Base-by-base conservation (phyloP, 371 early-diverging fungal genomes). In the Haplosporangium sp. region DNA sequence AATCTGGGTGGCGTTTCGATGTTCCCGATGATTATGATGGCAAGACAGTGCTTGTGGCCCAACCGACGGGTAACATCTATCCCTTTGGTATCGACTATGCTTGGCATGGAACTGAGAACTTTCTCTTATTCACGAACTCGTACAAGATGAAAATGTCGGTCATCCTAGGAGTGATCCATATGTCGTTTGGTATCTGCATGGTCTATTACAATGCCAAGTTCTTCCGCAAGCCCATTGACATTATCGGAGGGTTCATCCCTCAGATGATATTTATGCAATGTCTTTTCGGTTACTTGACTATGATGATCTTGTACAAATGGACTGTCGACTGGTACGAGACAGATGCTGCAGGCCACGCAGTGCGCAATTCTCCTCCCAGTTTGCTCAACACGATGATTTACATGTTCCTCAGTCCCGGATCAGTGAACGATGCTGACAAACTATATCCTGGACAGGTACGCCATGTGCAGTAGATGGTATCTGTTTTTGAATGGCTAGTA, bases 131-230 rank as follows among this genome's bases (percentile, higher is more conserved):
- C 83, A 90, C 94, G 67, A 99, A 99, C 87, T 98, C 98, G 43
- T 97, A 99, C 90, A 99, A 99, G 89, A 99, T 99, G 99, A 99
- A 99, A 83, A 94, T 96, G 92, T 94, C 98, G 40, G 92, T 99
- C 70, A 89, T 99, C 58, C 76, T 99, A 50, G 99, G 99, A 73
- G 98, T 99, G 46, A 85, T 96, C 64, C 99, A 99, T 83, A 99
- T 99, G 99, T 83, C 91, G 10, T 94, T 99, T 73, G 99, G 99
- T 68, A 93, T 99, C 67, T 86, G 90, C 62, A 86, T 99, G 73
- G 90, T 95, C 52, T 88, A 95, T n/a, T 92, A 89, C 74, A 99
- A 99, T 82, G 94, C 96, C 69, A 66, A 90, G 61, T 91, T 98
- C 87, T 96, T 93, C 75, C 90, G 93, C 64, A 90, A 95, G 72